These are phyloP conservation scores for Phytophthora cactorum DNA, from an alignment of 352 stramenopile species.

Conservation along the genomic window DNA sequence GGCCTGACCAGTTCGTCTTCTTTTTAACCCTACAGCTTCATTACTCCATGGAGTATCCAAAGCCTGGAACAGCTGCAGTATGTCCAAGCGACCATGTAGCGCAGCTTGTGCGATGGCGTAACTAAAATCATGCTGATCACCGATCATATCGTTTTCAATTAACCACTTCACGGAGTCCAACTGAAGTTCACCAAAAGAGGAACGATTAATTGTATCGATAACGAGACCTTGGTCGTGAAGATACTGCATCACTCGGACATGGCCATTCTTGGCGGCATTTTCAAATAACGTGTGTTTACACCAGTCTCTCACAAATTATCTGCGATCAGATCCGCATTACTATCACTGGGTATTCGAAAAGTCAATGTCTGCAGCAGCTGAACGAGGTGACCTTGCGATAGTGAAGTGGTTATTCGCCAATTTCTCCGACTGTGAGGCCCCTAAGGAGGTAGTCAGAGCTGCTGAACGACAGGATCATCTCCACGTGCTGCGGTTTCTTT, in stretches of 20 bases:
- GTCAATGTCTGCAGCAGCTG: conserved; percentile 2
- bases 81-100: conserved; percentile 6
- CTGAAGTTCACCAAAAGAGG: too few species aligned
- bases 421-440: conserved; percentile 8
- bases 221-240: not conserved
- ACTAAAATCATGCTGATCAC: not conserved
- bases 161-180: not conserved
- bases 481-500: conserved; percentile 3
- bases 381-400: not conserved
- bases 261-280: not conserved
- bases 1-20: not conserved
- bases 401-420: conserved; percentile 15
- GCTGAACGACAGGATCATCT: conserved; percentile 1
- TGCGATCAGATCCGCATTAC: conserved; percentile 15
- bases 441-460: not conserved
- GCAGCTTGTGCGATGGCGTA: not conserved
- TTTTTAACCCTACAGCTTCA: conserved; percentile 3
- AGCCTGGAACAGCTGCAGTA: conserved; percentile 9
- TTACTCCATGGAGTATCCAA: not conserved
- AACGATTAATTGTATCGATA: not conserved
- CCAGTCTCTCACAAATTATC: conserved; percentile 13
- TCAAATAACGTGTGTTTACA: not conserved
- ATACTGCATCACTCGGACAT: conserved; percentile 7
- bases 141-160: not conserved
- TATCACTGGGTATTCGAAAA: conserved; percentile 9